Evolutionary conservation across 2,329 filamentous ascomycete genomes (phyloP).

Genomic region (Curvularia lunata): DNA sequence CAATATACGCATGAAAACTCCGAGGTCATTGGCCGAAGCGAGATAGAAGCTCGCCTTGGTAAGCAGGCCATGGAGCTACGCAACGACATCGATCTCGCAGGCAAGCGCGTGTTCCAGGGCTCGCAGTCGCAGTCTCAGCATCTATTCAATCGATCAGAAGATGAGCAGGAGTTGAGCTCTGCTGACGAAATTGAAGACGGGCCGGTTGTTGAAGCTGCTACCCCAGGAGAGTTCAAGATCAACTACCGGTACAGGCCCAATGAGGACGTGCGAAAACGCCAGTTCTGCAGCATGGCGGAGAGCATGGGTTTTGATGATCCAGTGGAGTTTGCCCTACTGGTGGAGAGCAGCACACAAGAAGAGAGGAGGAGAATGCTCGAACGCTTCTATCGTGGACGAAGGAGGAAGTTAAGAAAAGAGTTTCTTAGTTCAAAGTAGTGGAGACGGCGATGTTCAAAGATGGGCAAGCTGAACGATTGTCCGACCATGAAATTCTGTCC

Average conservation of each 20-base stretch:
- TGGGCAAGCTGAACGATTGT: neutral
- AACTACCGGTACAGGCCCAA: slow-evolving; percentile 74
- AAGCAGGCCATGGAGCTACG: slow-evolving; percentile 72
- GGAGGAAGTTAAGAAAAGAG: slow-evolving; percentile 51
- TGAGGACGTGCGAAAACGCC: slow-evolving; percentile 73
- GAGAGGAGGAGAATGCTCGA: slow-evolving; percentile 80
- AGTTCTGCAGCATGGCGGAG: slow-evolving; percentile 90
- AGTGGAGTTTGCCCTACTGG: slow-evolving; percentile 85
- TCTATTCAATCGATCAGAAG: slow-evolving; percentile 22
- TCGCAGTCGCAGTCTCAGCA: slow-evolving; percentile 44
- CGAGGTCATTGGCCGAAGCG: slow-evolving; percentile 91
- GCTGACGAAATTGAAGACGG: slow-evolving; percentile 24
- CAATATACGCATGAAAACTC: slow-evolving; percentile 97
- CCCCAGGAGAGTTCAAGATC: slow-evolving; percentile 50
- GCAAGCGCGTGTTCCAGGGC: slow-evolving; percentile 65
- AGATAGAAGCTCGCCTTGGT: slow-evolving; percentile 84
- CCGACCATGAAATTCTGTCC: neutral
- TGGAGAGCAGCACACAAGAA: slow-evolving; percentile 89
- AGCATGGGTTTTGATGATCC: slow-evolving; percentile 77
- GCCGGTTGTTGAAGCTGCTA: slow-evolving; percentile 15
- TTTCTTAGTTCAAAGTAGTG: slow-evolving; percentile 3
- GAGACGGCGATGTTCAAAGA: neutral
- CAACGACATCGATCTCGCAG: slow-evolving; percentile 58
- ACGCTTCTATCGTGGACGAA: slow-evolving; percentile 75
- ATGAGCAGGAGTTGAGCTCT: slow-evolving; percentile 22